Evolutionary conservation across 2,329 filamentous ascomycete genomes (phyloP).

Genomic region (Penicillium psychrosexuale): DNA sequence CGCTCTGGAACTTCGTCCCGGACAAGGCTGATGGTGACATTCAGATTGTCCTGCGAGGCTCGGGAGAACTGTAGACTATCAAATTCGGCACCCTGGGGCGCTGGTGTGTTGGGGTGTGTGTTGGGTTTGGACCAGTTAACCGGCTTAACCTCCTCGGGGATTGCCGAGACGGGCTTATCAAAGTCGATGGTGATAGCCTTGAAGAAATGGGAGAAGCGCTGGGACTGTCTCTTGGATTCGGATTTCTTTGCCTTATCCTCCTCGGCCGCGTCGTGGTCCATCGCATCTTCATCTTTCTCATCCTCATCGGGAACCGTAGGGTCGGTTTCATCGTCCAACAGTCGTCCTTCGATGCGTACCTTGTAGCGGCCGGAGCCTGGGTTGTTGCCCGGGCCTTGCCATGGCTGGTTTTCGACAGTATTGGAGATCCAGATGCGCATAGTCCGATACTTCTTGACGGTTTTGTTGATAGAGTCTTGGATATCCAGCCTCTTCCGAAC

Average conservation of each 20-base stretch:
- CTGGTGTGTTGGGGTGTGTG: slow-evolving; percentile 48
- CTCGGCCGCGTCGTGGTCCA: slow-evolving; percentile 58
- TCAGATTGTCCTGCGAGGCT: slow-evolving; percentile 86
- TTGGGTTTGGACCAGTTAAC: slow-evolving; percentile 87
- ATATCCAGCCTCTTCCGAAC: slow-evolving; percentile 92
- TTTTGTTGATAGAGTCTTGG: slow-evolving; percentile 72
- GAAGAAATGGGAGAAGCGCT: slow-evolving; percentile 51
- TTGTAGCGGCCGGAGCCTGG: slow-evolving; percentile 57
- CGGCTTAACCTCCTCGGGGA: slow-evolving; percentile 44
- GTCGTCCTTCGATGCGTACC: slow-evolving; percentile 85
- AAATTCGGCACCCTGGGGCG: slow-evolving; percentile 71
- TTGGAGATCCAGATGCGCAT: slow-evolving; percentile 94
- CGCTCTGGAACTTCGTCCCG: slow-evolving; percentile 83
- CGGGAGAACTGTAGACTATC: slow-evolving; percentile 90
- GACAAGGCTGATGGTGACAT: slow-evolving; percentile 81
- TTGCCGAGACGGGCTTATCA: slow-evolving; percentile 44
- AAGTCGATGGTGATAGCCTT: slow-evolving; percentile 53
- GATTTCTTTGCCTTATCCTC: slow-evolving; percentile 29
- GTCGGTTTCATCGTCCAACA: slow-evolving; percentile 69
- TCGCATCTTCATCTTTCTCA: slow-evolving; percentile 47
- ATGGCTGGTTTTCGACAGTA: slow-evolving; percentile 88
- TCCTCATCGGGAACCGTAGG: slow-evolving; percentile 50
- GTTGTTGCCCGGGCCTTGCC: slow-evolving; percentile 58
- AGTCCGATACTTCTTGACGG: slow-evolving; percentile 75
- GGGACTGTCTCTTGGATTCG: slow-evolving; percentile 31